These are phyloP conservation scores for Draba incana DNA, from an alignment of 345 rosid species.

Conservation along the genomic window DNA sequence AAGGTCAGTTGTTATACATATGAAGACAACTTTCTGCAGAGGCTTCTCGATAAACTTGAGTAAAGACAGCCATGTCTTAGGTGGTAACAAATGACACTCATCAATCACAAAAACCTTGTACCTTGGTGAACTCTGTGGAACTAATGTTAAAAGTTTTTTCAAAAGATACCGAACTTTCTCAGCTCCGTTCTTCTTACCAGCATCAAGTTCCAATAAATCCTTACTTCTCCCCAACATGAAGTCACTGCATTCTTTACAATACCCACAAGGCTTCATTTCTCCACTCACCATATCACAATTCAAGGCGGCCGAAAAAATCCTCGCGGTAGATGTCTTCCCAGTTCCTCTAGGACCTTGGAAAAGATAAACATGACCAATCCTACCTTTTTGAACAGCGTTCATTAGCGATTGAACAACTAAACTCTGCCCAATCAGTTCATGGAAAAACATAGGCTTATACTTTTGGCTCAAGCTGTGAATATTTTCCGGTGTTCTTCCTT, in stretches of 20 bases:
- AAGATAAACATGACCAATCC: slow-evolving; percentile 81
- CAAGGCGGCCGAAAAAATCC: slow-evolving; percentile 79
- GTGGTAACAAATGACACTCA: slow-evolving; percentile 86
- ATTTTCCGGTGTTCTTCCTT: slow-evolving; percentile 61
- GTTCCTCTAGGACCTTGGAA: slow-evolving; percentile 98
- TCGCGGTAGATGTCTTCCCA: slow-evolving; percentile 86
- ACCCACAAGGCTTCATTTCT: slow-evolving; percentile 81
- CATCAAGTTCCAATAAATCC: slow-evolving; percentile 72
- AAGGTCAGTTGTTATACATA: slow-evolving; percentile 78
- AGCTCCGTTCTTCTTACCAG: slow-evolving; percentile 64
- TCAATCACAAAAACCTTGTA: slow-evolving; percentile 79
- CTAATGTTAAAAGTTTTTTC: slow-evolving; percentile 54
- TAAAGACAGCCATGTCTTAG: slow-evolving; percentile 80
- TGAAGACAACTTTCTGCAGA: slow-evolving; percentile 63
- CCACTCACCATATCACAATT: slow-evolving; percentile 58
- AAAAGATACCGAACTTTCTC: slow-evolving; percentile 62
- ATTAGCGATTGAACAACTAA: slow-evolving; percentile 71
- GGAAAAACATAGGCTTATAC: slow-evolving; percentile 80
- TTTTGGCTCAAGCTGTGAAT: slow-evolving; percentile 78
- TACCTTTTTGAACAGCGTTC: slow-evolving; percentile 66
- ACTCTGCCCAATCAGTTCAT: slow-evolving; percentile 84
- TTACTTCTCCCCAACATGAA: slow-evolving; percentile 65
- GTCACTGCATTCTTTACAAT: slow-evolving; percentile 70
- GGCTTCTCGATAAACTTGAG: slow-evolving; percentile 91
- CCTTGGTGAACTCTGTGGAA: slow-evolving; percentile 51